phyloP scores from a whole-genome alignment of 257 asterid genomes.

The Verbena officinalis region DNA sequence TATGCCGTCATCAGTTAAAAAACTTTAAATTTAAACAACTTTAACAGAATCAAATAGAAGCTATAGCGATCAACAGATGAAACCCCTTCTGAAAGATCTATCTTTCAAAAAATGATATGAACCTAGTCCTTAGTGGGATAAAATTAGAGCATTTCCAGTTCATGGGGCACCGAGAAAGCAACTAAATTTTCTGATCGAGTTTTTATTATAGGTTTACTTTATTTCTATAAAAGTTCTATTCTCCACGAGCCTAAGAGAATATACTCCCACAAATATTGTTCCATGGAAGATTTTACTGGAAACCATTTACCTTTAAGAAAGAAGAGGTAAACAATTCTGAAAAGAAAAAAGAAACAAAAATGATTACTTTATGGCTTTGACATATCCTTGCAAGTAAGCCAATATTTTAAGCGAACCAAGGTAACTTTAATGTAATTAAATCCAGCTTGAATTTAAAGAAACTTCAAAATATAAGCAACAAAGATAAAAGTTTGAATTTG shows the following conservation, averaged over 20 bases:
- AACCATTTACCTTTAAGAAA: background rate
- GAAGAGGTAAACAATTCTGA: background rate
- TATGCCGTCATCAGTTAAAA: background rate
- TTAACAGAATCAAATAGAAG: background rate
- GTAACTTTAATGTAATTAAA: constrained; percentile 10
- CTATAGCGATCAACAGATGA: constrained; percentile 2
- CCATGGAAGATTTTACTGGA: background rate
- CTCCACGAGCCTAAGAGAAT: background rate
- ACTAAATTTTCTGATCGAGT: constrained; percentile 2
- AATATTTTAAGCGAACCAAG: constrained; percentile 3
- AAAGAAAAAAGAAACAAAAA: too few species aligned
- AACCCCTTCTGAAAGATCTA: background rate
- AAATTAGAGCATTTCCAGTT: too few species aligned
- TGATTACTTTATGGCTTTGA: background rate
- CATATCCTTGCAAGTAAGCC: background rate
- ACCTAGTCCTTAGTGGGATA: too few species aligned
- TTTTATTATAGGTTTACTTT: background rate
- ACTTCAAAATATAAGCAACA: background rate
- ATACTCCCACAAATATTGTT: background rate
- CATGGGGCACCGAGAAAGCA: background rate
- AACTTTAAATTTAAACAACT: background rate
- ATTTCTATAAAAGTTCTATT: background rate
- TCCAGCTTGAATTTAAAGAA: background rate
- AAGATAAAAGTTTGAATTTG: background rate
- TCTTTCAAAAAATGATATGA: background rate